Conservation (phyloP, 2,329 filamentous ascomycete genomes). For the Proliferodiscus dingleyae region DNA sequence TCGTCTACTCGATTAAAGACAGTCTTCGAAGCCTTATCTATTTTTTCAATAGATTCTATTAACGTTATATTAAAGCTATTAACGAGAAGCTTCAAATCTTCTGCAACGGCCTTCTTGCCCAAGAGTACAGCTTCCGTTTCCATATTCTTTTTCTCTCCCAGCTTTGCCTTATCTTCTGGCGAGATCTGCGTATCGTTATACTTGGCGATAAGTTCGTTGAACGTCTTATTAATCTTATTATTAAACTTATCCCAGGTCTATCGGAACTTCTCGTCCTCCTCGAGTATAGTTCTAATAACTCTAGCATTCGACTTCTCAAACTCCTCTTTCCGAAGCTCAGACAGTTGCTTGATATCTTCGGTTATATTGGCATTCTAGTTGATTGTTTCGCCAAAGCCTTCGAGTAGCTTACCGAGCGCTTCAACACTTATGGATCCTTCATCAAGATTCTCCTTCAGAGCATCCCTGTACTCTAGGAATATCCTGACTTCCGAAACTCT, state of each 20-base stretch:
- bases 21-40: constrained; percentile 80
- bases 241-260: constrained; percentile 50
- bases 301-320: constrained; percentile 82
- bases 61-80: constrained; percentile 79
- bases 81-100: constrained; percentile 81
- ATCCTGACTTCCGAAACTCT: constrained; percentile 74
- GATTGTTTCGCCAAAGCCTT: constrained; percentile 60
- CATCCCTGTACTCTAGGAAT: constrained; percentile 71
- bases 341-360: constrained; percentile 66
- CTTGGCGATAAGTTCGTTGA: constrained; percentile 75
- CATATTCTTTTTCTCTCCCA: constrained; percentile 67
- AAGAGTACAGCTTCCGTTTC: constrained; percentile 70
- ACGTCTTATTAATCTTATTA: constrained; percentile 56
- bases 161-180: constrained; percentile 68
- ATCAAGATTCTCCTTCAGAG: constrained; percentile 71
- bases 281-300: constrained; percentile 71
- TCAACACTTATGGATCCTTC: constrained; percentile 70
- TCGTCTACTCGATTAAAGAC: constrained; percentile 81
- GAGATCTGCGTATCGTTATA: constrained; percentile 79
- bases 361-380: constrained; percentile 51
- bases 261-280: constrained; percentile 73
- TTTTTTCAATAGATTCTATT: constrained; percentile 78
- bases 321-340: constrained; percentile 72
- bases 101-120: constrained; percentile 72
- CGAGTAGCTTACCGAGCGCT: constrained; percentile 64